Percentiles rank a stretch among this genome's conserved stretches.
Conservation (phyloP, 345 rosid species). For the Erodium maritimum region DNA sequence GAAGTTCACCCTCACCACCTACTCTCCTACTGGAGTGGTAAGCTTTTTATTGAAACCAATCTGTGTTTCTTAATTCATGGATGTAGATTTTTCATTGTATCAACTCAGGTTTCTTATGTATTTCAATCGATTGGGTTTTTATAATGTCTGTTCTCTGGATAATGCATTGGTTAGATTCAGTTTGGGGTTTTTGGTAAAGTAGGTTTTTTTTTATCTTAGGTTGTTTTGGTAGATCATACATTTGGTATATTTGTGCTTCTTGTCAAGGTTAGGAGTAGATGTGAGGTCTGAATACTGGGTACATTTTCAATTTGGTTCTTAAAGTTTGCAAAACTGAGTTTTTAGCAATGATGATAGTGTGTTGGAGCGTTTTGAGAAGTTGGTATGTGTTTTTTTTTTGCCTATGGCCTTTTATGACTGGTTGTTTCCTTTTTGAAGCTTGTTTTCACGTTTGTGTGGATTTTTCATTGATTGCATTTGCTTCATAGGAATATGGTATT, state of each 20-base stretch:
- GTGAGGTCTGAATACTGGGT: neutral
- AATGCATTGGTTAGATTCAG: neutral
- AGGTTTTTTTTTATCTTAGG: neutral
- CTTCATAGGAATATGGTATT: no score
- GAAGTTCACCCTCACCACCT: slow-evolving; percentile 59
- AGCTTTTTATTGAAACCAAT: neutral
- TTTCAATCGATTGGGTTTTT: neutral
- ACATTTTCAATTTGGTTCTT: neutral
- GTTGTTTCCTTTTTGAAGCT: neutral
- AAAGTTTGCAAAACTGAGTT: neutral
- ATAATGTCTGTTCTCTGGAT: neutral
- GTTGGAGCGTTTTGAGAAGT: neutral
- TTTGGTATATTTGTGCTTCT: neutral
- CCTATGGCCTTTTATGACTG: neutral
- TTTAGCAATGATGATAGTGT: neutral
- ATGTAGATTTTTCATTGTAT: neutral
- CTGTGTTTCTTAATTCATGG: neutral
- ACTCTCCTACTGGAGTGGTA: slow-evolving; percentile 44
- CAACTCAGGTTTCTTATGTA: neutral
- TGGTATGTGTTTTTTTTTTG: neutral
- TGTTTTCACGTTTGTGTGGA: neutral
- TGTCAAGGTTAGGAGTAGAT: neutral
- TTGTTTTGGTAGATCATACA: neutral
- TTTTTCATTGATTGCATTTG: neutral
- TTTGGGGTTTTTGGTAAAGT: neutral